Base-by-base conservation (phyloP, 257 asterid species). In the Salvia splendens region DNA sequence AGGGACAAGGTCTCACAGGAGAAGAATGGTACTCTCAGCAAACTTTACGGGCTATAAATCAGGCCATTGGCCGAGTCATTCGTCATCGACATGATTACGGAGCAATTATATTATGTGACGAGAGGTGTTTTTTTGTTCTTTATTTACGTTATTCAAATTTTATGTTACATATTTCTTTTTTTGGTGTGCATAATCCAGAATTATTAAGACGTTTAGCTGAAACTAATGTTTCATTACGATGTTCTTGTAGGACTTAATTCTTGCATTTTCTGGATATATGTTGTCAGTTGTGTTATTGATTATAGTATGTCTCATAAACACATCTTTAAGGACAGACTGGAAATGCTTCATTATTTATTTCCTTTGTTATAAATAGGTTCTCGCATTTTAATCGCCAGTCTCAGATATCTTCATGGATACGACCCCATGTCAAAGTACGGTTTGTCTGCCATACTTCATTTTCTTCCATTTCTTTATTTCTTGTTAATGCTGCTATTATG, bases 11-110 rank as follows among this genome's bases (percentile, higher is more conserved):
- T 73, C 81, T 93, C 73, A 85, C 85, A 58, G 99, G 99, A 70
- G 99, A 88, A 81, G 95, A 84, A 74, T 93, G 99, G 99, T 93
- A 93, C 71, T 84, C 91, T 73, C 99, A 93, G 73, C 95, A 93
- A 87, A 97, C 97, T 75, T 84, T 86, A 16, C 80, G 99, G 57
- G 99, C 97, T 52, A 95, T 94, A 65, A 94, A 94, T 84, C 99
- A 94, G 91, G 97, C 99, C 57, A 95, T 94, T 28, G 99, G 99
- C 57, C 97, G 99, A 57, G 97, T 94, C 75, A 91, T 94, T 74
- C 99, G 99, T 73, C 99, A 94, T 79, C 85, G 65, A 72, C 89
- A 91, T 87, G 99, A 94, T 87, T 94, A 86, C 73, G 97, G 99
- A 74, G 99, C 99, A 65, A 88, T 94, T 63, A 86, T 94, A 66